Base-by-base conservation (phyloP, 768 basidiomycete species). In the Lactarius psammicola region DNA sequence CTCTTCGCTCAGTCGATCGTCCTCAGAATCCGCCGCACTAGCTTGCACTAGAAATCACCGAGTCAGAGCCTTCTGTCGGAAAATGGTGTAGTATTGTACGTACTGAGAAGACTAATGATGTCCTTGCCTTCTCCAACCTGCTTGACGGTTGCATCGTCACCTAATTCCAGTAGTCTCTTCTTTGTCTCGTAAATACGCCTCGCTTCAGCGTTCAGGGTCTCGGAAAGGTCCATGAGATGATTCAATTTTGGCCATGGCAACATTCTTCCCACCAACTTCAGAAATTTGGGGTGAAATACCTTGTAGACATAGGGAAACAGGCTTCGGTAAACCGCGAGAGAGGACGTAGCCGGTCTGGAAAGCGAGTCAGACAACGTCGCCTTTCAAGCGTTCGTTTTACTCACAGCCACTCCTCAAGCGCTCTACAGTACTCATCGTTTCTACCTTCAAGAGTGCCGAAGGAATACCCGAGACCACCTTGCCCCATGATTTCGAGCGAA, bases 131-230 rank as follows among this genome's bases (percentile, higher is more conserved):
- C 44, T 9, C 44, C 20, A n/a, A 46, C 20, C n/a, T 46, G 44
- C n/a, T 46, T n/a, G 9, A 46, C 20, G n/a, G n/a, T n/a, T 46
- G 20, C 44, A 3, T 46, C n/a, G 17, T 46, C 78, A 5, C 76
- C 77, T 26, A 69, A 66, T 18, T 56, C 62, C 9, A 81, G 36
- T 1, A 79, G 76, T 28, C 63, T 67, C 62, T 76, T 78, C 71
- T 82, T 82, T n/a, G n/a, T n/a, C 15, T 76, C 68, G 56, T 76
- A 78, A 6, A 84, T 77, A 4, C 75, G 70, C 7, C 70, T 60
- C 2, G 81, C 76, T 1, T 74, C 75, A 0, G 70, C 59, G 30
- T 79, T 68, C 68, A 84, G 73, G n/a, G 73, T 69, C 54, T 79
- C 78, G 4, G 44, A n/a, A n/a, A n/a, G 6, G 44, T 74, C 72